Conservation (phyloP, 2,329 filamentous ascomycete genomes). For the Penicillium sp. region DNA sequence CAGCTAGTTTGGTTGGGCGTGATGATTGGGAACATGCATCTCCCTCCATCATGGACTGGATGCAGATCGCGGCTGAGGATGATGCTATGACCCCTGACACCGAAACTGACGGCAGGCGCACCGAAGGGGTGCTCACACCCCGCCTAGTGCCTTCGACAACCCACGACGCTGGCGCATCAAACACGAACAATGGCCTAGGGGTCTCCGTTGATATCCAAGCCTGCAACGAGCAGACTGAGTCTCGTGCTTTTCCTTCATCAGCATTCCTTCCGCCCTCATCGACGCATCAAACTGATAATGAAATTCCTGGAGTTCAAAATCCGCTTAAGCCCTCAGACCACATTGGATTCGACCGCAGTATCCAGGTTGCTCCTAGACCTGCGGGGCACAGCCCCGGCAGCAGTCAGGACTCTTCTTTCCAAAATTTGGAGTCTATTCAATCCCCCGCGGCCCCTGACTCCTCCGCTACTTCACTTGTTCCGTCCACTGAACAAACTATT, state of each 20-base stretch:
- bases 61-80: slow-evolving; percentile 38
- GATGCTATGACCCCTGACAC: slow-evolving; percentile 32
- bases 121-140: slow-evolving; percentile 24
- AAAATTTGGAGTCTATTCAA: slow-evolving; percentile 21
- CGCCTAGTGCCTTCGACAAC: slow-evolving; percentile 13
- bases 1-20: slow-evolving; percentile 38
- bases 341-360: neutral
- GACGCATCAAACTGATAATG: neutral
- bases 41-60: slow-evolving; percentile 44
- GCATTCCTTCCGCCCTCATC: neutral
- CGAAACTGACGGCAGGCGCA: slow-evolving; percentile 19
- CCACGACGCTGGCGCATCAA: slow-evolving; percentile 14
- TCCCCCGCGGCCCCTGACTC: slow-evolving; percentile 30
- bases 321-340: neutral
- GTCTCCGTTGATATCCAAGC: slow-evolving; percentile 37
- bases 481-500: slow-evolving; percentile 24
- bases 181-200: slow-evolving; percentile 33
- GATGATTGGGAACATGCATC: slow-evolving; percentile 45
- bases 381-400: slow-evolving; percentile 24
- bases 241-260: neutral
- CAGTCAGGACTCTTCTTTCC: slow-evolving; percentile 34
- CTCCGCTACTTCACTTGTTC: slow-evolving; percentile 32
- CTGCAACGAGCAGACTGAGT: slow-evolving; percentile 2
- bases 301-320: neutral
- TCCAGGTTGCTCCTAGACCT: slow-evolving; percentile 12